Conservation (phyloP, 352 stramenopile species). For the Globisporangium ultimum region DNA sequence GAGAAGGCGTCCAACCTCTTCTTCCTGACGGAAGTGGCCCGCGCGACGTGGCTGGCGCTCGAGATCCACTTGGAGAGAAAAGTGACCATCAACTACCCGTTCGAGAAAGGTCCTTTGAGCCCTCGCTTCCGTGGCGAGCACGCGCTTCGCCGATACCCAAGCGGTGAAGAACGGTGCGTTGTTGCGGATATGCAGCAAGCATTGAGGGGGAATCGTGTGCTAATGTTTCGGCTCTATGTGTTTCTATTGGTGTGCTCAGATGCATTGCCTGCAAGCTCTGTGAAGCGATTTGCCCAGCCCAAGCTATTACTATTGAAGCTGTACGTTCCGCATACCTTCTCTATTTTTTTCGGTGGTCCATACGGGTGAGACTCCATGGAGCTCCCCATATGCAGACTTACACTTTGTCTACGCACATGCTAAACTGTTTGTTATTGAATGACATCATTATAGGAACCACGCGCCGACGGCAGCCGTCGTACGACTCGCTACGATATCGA, state of each 20-base stretch:
- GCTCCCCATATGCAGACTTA: neutral
- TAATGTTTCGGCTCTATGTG: neutral
- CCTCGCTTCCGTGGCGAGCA: slow-evolving; percentile 99
- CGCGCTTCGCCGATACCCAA: slow-evolving; percentile 97
- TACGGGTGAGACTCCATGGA: neutral
- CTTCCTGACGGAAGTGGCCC: slow-evolving; percentile 81
- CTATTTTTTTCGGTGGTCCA: slow-evolving; percentile 13
- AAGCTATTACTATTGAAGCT: slow-evolving; percentile 99
- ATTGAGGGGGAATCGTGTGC: neutral
- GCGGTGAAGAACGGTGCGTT: slow-evolving; percentile 94
- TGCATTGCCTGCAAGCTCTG: slow-evolving; percentile 99
- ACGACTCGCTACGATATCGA: slow-evolving; percentile 99
- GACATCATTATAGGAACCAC: slow-evolving; percentile 72
- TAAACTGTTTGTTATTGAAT: too few relatives aligned
- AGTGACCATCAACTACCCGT: slow-evolving; percentile 99
- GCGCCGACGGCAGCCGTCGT: slow-evolving; percentile 95
- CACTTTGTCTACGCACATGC: too few relatives aligned
- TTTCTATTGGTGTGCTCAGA: slow-evolving; percentile 30
- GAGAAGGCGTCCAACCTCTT: slow-evolving; percentile 84
- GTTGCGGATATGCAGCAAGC: neutral
- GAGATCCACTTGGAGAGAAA: slow-evolving; percentile 89
- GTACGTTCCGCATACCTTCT: slow-evolving; percentile 21
- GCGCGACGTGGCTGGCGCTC: slow-evolving; percentile 75
- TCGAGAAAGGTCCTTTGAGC: slow-evolving; percentile 95
- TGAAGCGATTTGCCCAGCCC: slow-evolving; percentile 98